Conservation (phyloP, 768 basidiomycete genomes). For the Auricularia heimuer region DNA sequence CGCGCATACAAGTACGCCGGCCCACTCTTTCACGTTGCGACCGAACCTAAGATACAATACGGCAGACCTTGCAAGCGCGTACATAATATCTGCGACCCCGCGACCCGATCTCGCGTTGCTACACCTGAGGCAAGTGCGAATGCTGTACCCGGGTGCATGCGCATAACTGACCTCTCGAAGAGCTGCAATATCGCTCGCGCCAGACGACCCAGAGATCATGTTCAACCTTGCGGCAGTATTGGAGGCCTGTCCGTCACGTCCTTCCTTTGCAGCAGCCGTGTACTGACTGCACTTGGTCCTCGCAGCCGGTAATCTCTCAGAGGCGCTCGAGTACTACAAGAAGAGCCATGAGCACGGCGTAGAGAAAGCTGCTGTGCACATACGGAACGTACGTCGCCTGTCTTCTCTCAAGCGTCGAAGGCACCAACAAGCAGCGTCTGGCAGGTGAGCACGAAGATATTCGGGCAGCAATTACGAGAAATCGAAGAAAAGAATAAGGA, state of each 20-base stretch:
- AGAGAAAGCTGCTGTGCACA: slow-evolving; percentile 66
- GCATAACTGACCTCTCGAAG: slow-evolving; percentile 35
- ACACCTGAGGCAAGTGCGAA: slow-evolving; percentile 56
- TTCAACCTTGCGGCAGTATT: slow-evolving; percentile 88
- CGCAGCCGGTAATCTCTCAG: slow-evolving; percentile 67
- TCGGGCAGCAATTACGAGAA: slow-evolving; percentile 50
- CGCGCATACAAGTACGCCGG: slow-evolving; percentile 63
- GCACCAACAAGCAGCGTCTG: background rate
- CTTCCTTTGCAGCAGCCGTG: slow-evolving; percentile 3
- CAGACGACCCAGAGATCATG: slow-evolving; percentile 84
- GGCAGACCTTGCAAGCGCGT: slow-evolving; percentile 79
- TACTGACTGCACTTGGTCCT: slow-evolving; percentile 26
- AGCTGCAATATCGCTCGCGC: slow-evolving; percentile 71
- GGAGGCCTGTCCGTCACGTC: slow-evolving; percentile 63
- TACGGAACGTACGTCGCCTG: slow-evolving; percentile 55
- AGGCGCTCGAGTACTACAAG: slow-evolving; percentile 74
- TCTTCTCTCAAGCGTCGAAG: slow-evolving; percentile 7
- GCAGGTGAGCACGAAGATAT: slow-evolving; percentile 73
- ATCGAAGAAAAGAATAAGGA: background rate
- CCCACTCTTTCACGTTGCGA: slow-evolving; percentile 12
- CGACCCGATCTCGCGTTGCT: slow-evolving; percentile 81
- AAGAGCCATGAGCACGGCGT: slow-evolving; percentile 68
- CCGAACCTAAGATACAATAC: slow-evolving; percentile 1
- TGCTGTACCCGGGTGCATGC: too few relatives aligned
- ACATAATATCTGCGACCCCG: slow-evolving; percentile 69